Evolutionary conservation across 345 rosid genomes (phyloP).

Genomic region (Hypericum androsaemum): DNA sequence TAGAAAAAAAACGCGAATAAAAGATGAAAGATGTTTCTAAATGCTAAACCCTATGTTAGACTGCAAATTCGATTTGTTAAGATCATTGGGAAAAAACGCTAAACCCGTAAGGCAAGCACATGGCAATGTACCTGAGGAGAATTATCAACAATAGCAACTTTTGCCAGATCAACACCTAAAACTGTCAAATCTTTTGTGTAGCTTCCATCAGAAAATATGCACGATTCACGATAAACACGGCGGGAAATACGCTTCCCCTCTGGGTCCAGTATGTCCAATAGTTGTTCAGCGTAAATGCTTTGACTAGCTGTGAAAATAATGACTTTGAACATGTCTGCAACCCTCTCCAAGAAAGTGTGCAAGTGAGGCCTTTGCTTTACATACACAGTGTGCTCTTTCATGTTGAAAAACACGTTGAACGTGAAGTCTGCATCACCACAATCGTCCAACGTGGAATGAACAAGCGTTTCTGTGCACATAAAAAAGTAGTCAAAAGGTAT

Average conservation of each 20-base stretch:
- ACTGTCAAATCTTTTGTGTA: slow-evolving; percentile 87
- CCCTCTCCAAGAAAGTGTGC: slow-evolving; percentile 82
- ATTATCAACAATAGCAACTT: slow-evolving; percentile 77
- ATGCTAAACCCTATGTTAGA: too few species aligned
- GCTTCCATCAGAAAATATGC: slow-evolving; percentile 90
- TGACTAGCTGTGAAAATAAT: slow-evolving; percentile 97
- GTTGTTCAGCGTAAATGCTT: slow-evolving; percentile 94
- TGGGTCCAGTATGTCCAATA: slow-evolving; percentile 97
- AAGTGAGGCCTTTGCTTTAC: slow-evolving; percentile 93
- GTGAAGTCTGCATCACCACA: slow-evolving; percentile 86
- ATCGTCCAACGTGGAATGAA: slow-evolving; percentile 83
- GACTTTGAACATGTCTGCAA: slow-evolving; percentile 73
- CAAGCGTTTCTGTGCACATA: slow-evolving; percentile 70
- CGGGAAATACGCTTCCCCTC: slow-evolving; percentile 86
- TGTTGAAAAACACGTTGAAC: slow-evolving; percentile 77
- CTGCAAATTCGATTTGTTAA: too few species aligned
- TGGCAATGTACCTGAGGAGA: slow-evolving; percentile 99
- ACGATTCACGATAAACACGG: slow-evolving; percentile 89
- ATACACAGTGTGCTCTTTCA: slow-evolving; percentile 72
- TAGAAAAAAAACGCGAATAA: too few species aligned
- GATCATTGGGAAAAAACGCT: neutral
- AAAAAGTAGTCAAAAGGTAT: slow-evolving; percentile 10
- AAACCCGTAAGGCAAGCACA: neutral
- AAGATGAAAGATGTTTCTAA: too few species aligned
- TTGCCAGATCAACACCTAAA: slow-evolving; percentile 92